Percentiles rank a stretch among this genome's conserved stretches.
Conservation (phyloP, 1,139 yeast genomes). For the Pichia sp. region DNA sequence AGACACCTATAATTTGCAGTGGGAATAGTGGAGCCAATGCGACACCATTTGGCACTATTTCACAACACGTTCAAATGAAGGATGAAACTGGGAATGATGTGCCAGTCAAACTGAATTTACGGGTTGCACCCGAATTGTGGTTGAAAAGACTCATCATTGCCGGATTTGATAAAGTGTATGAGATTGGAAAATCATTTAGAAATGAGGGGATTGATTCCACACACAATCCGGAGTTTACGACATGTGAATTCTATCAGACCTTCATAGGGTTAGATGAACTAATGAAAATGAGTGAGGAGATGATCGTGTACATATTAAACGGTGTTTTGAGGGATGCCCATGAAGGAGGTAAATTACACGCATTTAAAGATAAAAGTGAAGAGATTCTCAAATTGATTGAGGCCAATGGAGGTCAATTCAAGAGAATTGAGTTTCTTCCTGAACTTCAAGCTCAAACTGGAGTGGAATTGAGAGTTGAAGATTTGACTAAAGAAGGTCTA, state of each 20-base stretch:
- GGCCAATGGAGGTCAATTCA: constrained; percentile 28
- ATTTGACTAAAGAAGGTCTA: constrained; percentile 2
- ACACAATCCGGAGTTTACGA: constrained; percentile 92
- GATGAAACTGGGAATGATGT: constrained; percentile 15
- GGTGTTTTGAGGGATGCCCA: constrained; percentile 14
- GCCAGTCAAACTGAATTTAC: constrained; percentile 44
- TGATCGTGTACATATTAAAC: constrained; percentile 38
- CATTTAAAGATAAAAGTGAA: constrained; percentile 24
- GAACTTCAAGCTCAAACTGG: constrained; percentile 47
- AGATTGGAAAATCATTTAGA: constrained; percentile 77
- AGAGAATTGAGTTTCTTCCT: constrained; percentile 52
- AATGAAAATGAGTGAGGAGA: constrained; percentile 54
- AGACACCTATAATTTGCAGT: constrained; percentile 74
- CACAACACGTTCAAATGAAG: constrained; percentile 38
- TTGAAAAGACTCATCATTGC: constrained; percentile 71
- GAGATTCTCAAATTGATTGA: constrained; percentile 12
- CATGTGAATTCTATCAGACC: constrained; percentile 88
- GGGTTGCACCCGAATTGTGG: constrained; percentile 97
- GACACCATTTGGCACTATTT: constrained; percentile 60
- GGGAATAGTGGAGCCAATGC: constrained; percentile 88
- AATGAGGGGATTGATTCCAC: constrained; percentile 92
- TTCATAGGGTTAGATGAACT: constrained; percentile 65
- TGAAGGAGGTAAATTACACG: constrained; percentile 14
- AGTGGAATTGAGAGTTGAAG: background rate
- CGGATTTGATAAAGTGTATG: constrained; percentile 83